phyloP scores from a whole-genome alignment of 345 rosid species.

The Capsella bursapastoris region DNA sequence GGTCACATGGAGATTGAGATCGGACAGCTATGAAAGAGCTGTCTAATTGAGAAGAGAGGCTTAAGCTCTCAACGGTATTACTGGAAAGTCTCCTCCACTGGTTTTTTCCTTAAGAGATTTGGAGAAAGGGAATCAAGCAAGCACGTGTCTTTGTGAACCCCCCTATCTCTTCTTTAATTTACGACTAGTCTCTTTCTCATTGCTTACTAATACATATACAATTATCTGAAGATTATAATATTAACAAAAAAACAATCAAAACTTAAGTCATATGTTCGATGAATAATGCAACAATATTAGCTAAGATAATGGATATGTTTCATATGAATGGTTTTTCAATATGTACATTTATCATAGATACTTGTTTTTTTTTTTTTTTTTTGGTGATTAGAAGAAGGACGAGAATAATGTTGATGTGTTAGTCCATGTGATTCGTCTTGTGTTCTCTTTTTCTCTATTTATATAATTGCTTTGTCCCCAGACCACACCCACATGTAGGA shows the following conservation, averaged over 20 bases:
- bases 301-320: background rate
- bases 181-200: background rate
- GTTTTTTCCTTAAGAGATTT: slow-evolving; percentile 34
- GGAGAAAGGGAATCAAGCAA: slow-evolving; percentile 39
- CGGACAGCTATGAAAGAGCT: slow-evolving; percentile 86
- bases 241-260: too few species aligned
- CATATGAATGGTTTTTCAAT: background rate
- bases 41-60: slow-evolving; percentile 51
- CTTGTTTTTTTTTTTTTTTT: too few species aligned
- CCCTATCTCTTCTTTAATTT: background rate
- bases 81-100: slow-evolving; percentile 66
- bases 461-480: slow-evolving; percentile 26
- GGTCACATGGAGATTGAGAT: slow-evolving; percentile 53
- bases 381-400: background rate
- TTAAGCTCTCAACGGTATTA: slow-evolving; percentile 69
- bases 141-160: slow-evolving; percentile 35
- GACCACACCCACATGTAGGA: slow-evolving; percentile 36
- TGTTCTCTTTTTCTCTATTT: slow-evolving; percentile 24
- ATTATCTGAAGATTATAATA: too few species aligned
- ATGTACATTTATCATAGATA: background rate
- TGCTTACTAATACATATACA: background rate
- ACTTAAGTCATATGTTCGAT: too few species aligned
- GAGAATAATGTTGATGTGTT: slow-evolving; percentile 37
- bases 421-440: slow-evolving; percentile 41
- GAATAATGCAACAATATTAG: too few species aligned